Conservation (phyloP, 2,329 filamentous ascomycete genomes). For the Sporothrix brasiliensis region DNA sequence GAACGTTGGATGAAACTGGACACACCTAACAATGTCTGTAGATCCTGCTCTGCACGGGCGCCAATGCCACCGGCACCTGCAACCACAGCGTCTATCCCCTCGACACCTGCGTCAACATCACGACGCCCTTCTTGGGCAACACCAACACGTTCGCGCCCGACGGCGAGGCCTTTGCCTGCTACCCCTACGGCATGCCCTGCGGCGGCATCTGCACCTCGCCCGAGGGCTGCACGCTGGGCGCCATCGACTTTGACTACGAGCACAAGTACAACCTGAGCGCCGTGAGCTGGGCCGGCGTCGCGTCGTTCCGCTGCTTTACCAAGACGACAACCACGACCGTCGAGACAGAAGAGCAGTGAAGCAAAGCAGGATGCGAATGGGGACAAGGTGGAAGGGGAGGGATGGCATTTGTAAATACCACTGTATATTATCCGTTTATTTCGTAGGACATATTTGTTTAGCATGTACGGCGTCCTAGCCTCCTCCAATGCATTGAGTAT, state of each 20-base stretch:
- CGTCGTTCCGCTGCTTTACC: slow-evolving; percentile 45
- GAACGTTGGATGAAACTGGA: neutral
- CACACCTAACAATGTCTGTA: slow-evolving; percentile 35
- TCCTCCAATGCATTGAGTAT: neutral
- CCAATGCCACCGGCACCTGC: slow-evolving; percentile 54
- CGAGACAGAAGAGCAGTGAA: neutral
- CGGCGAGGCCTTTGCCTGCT: slow-evolving; percentile 54
- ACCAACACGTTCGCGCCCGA: slow-evolving; percentile 57
- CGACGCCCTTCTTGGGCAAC: slow-evolving; percentile 43
- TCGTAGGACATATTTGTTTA: neutral
- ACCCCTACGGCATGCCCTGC: slow-evolving; percentile 49
- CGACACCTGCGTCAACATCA: slow-evolving; percentile 52
- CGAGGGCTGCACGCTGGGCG: slow-evolving; percentile 56
- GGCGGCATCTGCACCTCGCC: slow-evolving; percentile 53
- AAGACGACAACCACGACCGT: slow-evolving; percentile 31
- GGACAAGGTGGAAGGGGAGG: too few species aligned
- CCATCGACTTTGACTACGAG: slow-evolving; percentile 50
- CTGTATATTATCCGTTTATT: neutral
- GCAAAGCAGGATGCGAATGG: neutral
- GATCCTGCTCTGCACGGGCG: slow-evolving; percentile 56
- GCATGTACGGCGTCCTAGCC: neutral
- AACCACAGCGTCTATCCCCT: slow-evolving; percentile 49
- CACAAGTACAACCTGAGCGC: slow-evolving; percentile 53
- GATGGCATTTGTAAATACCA: neutral
- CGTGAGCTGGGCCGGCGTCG: slow-evolving; percentile 50